Conservation (phyloP, 1,139 yeast genomes). For the Taiozyma sp. region DNA sequence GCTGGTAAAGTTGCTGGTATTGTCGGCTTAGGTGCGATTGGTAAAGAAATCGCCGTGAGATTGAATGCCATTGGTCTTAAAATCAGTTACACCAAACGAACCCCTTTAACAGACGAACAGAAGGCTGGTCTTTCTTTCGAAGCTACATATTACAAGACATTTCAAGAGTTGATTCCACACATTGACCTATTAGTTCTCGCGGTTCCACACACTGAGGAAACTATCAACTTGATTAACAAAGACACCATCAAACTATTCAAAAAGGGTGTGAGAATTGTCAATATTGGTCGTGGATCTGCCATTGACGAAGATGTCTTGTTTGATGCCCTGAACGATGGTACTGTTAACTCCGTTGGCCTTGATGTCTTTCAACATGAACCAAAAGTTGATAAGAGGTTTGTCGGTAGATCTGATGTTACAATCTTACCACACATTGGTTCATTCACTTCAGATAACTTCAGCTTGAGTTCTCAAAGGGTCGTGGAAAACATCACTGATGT, state of each 20-base stretch:
- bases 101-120: slow-evolving; percentile 36
- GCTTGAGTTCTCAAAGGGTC: slow-evolving; percentile 1
- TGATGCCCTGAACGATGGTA: slow-evolving; percentile 59
- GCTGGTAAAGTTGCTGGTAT: slow-evolving; percentile 56
- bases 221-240: slow-evolving; percentile 50
- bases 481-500: slow-evolving; percentile 7
- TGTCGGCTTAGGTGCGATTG: slow-evolving; percentile 78
- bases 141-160: slow-evolving; percentile 37
- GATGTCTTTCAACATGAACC: slow-evolving; percentile 79
- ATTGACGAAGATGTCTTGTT: slow-evolving; percentile 70
- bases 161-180: slow-evolving; percentile 32
- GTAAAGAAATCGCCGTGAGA: slow-evolving; percentile 55
- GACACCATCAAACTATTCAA: slow-evolving; percentile 41
- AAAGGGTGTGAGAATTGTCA: slow-evolving; percentile 59
- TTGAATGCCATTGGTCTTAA: slow-evolving; percentile 59
- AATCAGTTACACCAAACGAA: slow-evolving; percentile 58
- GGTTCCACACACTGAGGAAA: slow-evolving; percentile 59
- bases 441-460: slow-evolving; percentile 7
- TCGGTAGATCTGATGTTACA: slow-evolving; percentile 55
- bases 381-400: slow-evolving; percentile 41
- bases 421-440: slow-evolving; percentile 67
- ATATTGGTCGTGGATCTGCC: slow-evolving; percentile 74
- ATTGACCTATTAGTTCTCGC: slow-evolving; percentile 60
- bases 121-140: slow-evolving; percentile 35
- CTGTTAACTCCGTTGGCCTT: slow-evolving; percentile 67